phyloP scores from a whole-genome alignment of 257 asterid species.

The Paraleonurus japonicus region DNA sequence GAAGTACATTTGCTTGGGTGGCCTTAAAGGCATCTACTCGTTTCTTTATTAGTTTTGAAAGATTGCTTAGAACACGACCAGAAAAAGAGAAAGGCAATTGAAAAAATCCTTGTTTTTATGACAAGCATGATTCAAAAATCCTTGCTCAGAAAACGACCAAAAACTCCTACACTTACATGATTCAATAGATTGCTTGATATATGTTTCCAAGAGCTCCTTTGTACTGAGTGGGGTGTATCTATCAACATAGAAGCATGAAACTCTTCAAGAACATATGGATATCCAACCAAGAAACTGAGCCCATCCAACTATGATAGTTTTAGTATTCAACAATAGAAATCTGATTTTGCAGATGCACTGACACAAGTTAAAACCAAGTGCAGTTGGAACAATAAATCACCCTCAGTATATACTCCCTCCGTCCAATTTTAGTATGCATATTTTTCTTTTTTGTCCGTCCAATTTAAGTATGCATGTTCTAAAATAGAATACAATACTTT shows the following conservation, averaged over 20 bases:
- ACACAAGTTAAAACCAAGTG: slow-evolving; percentile 1
- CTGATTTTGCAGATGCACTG: neutral
- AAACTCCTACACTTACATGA: slow-evolving; percentile 54
- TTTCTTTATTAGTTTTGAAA: neutral
- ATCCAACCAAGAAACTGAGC: slow-evolving; percentile 9
- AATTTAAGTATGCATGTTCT: too few relatives aligned
- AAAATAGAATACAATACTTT: too few relatives aligned
- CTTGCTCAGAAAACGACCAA: too few relatives aligned
- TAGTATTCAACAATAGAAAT: neutral
- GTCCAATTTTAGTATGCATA: too few relatives aligned
- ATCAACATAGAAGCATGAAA: slow-evolving; percentile 30
- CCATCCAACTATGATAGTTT: neutral
- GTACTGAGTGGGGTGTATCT: slow-evolving; percentile 89
- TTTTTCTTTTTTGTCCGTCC: too few relatives aligned
- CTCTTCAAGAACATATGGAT: slow-evolving; percentile 14
- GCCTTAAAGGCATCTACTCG: neutral
- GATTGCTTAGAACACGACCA: neutral
- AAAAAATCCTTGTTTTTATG: neutral
- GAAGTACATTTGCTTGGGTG: neutral
- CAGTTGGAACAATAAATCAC: slow-evolving; percentile 5
- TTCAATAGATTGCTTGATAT: slow-evolving; percentile 61
- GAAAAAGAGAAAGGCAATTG: neutral
- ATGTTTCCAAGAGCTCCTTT: slow-evolving; percentile 75
- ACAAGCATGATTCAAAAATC: too few relatives aligned
- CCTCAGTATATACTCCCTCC: neutral